phyloP scores from a whole-genome alignment of 225 moss, liverwort and hornwort species.

The Lunularia cruciata region DNA sequence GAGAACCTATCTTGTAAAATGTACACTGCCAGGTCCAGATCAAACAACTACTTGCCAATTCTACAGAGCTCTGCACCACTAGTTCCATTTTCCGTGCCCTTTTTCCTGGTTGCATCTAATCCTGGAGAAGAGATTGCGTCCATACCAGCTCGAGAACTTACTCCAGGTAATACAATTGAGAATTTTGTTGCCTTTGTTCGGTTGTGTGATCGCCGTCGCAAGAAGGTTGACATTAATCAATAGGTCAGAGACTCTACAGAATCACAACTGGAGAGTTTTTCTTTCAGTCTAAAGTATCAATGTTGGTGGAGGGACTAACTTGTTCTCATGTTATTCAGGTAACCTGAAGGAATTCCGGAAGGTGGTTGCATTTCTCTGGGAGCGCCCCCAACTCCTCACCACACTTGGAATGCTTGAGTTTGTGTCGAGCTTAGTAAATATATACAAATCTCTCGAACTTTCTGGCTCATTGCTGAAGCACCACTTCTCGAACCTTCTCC shows the following conservation, averaged over 20 bases:
- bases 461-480: constrained; percentile 76
- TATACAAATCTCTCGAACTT: constrained; percentile 79
- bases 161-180: constrained; percentile 31
- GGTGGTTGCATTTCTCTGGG: constrained; percentile 82
- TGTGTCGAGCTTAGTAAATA: constrained; percentile 78
- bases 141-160: constrained; percentile 44
- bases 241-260: no score
- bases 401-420: constrained; percentile 91
- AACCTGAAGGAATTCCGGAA: constrained; percentile 86
- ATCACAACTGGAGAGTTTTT: no score
- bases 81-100: constrained; percentile 80
- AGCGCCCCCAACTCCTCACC: constrained; percentile 73
- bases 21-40: constrained; percentile 68
- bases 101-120: constrained; percentile 57
- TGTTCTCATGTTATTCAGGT: constrained; percentile 46
- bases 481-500: constrained; percentile 65
- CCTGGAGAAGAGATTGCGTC: constrained; percentile 36
- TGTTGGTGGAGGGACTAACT: background rate
- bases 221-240: no score
- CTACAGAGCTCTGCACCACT: constrained; percentile 76
- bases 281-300: background rate
- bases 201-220: background rate
- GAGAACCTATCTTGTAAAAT: constrained; percentile 86
- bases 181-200: background rate
- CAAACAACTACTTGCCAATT: constrained; percentile 59